phyloP scores from a whole-genome alignment of 73 alveolate species.

The Tetrahymena borealis region DNA sequence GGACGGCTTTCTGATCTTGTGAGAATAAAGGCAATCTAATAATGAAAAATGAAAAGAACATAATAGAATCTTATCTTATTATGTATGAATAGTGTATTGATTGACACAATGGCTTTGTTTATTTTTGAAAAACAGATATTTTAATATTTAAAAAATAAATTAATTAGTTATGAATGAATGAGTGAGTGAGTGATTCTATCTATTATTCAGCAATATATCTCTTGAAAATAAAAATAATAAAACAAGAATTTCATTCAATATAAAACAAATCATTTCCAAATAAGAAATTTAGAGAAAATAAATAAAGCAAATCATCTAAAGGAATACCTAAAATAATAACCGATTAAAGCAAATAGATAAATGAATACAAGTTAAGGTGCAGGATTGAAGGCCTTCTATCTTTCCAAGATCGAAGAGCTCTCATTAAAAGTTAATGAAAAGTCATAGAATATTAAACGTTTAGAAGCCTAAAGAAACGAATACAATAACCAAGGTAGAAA shows the following conservation, averaged over 20 bases:
- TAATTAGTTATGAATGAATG: not conserved
- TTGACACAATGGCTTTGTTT: not conserved
- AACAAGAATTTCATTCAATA: not conserved
- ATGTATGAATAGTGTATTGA: not conserved
- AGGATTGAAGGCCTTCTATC: not conserved
- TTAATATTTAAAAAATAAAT: not conserved
- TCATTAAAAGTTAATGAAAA: constrained; percentile 71
- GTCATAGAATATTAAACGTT: constrained; percentile 77
- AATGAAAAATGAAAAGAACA: not conserved
- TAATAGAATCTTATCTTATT: not conserved
- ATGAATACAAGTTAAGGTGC: not conserved
- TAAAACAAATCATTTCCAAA: not conserved
- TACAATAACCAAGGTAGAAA: constrained; percentile 67
- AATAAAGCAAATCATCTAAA: not conserved
- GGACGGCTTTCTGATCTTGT: not conserved
- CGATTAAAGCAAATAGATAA: not conserved
- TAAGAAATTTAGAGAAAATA: not conserved
- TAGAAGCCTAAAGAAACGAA: constrained; percentile 98
- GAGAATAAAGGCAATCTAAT: not conserved
- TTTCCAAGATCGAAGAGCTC: constrained; percentile 78
- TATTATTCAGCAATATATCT: not conserved
- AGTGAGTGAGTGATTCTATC: not conserved
- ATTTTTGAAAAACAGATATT: not conserved
- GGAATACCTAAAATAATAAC: not conserved
- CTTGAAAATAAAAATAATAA: not conserved